Base-by-base conservation (phyloP, 352 stramenopile genomes). In the Phytophthora sp. region DNA sequence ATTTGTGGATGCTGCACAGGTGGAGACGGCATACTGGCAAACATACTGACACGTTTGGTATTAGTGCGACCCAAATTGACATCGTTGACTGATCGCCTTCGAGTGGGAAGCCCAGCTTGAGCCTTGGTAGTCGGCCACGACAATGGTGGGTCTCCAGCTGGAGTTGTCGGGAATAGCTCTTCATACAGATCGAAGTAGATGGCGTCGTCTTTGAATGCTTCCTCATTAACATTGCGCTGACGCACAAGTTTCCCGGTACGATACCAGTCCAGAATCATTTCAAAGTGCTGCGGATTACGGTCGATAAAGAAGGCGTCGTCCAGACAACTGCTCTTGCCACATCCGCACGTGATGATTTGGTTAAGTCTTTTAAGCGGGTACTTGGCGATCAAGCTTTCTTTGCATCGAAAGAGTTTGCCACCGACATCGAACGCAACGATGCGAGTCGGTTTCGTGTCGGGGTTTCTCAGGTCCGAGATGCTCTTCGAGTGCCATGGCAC, bases 231-330 rank as follows among this genome's bases (percentile, higher is more conserved):
- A 31, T 80, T 75, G 2, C 68, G 62, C 27, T 77, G 84, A 3
- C 65, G 52, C n/a, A 79, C 55, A 9, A 79, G 68, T 31, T 76
- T 84, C 0, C 73, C 80, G 2, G 80, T 89, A 27, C 82, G 79
- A 56, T 93, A 93, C 80, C 80, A 93, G 53, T 93, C 85, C 20
- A 93, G 66, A 24, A 93, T 80, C 57, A 86, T 69, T 36, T 87
- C 79, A 56, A 93, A 93, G 42, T 89, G 73, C 33, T 79, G 71
- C 18, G 85, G 80, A 51, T 90, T 93, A 29, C 85, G 79, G 53
- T 93, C 82, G 33, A 93, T 86, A 41, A 84, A 91, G 63, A 88
- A 86, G 8, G 80, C 81, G 20, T 80, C 70, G 21, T 65, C 69
- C 33, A 66, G 53, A 50, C 64, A 87, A 59, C 47, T 72, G 58